phyloP scores from a whole-genome alignment of 345 rosid species.

The Tarenaya hassleriana region DNA sequence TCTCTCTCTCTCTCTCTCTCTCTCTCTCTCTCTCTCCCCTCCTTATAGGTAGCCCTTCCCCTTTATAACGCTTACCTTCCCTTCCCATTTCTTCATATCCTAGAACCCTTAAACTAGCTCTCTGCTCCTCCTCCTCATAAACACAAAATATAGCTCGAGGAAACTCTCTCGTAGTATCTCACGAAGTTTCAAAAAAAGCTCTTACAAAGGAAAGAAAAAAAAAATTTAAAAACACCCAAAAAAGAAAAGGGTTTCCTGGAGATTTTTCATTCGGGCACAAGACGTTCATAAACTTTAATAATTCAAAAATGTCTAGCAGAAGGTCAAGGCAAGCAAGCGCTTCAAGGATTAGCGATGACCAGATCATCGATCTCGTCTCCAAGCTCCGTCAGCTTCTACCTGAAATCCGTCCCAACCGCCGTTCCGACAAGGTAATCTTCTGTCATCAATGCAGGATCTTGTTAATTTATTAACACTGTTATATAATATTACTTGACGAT shows the following conservation, averaged over 20 bases:
- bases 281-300: no score
- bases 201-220: no score
- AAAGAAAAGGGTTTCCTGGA: no score
- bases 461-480: no score
- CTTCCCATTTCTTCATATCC: constrained; percentile 38
- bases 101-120: constrained; percentile 25
- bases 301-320: constrained; percentile 93
- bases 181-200: no score
- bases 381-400: constrained; percentile 84
- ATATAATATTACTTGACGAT: no score
- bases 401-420: constrained; percentile 69
- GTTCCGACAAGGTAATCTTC: constrained; percentile 61
- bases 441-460: background rate
- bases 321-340: constrained; percentile 66
- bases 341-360: constrained; percentile 86
- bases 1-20: no score
- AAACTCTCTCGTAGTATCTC: no score
- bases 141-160: no score
- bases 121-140: constrained; percentile 5
- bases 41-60: constrained; percentile 49
- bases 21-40: constrained; percentile 16
- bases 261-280: no score
- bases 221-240: no score
- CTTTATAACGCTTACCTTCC: constrained; percentile 55
- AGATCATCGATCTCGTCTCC: constrained; percentile 80